Base-by-base conservation (phyloP, 306 rosid genomes). In the Glycine soja region DNA sequence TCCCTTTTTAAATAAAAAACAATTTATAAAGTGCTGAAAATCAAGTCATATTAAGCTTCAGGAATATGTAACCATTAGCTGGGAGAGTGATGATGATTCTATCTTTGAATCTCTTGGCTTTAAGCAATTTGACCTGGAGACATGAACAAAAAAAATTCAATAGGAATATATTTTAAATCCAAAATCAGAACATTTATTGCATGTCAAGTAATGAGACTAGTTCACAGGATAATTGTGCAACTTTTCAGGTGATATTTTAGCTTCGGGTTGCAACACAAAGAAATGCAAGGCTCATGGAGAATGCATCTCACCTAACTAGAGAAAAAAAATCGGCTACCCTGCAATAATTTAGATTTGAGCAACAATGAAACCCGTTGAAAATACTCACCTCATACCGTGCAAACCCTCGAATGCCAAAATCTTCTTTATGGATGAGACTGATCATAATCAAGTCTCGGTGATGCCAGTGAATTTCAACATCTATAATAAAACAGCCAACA, bases 11-110 rank as follows among this genome's bases (percentile, higher is more conserved):
- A 6, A n/a, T 3, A 16, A 58, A 71, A 8, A 47, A 75, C 16
- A 54, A 38, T 14, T 43, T 68, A 34, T 70, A 15, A 43, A 81
- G 13, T 16, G 65, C 54, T 38, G 19, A 66, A 30, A 78, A 74
- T 70, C 18, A 66, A 81, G 59, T 18, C 4, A 15, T 48, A 81
- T 79, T 64, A 70, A 77, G 70, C 74, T 68, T 57, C 15, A 71
- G 51, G 88, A 61, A 5, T 70, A 59, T 38, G 80, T 64, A 81
- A 91, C 99, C 97, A 48, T 79, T 95, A 42, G 98, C 87, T 7
- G 98, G 98, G 54, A 93, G 94, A 14, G 89, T 88, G 85, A 95
- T 82, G 82, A 85, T 78, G 80, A 93, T 88, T 79, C 84, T 89
- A 78, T 91, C 97, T 69, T 74, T 61, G 84, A 95, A 91, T 81